Conservation (phyloP, 1,139 yeast species). For the Entelexis sorbosivorans region DNA sequence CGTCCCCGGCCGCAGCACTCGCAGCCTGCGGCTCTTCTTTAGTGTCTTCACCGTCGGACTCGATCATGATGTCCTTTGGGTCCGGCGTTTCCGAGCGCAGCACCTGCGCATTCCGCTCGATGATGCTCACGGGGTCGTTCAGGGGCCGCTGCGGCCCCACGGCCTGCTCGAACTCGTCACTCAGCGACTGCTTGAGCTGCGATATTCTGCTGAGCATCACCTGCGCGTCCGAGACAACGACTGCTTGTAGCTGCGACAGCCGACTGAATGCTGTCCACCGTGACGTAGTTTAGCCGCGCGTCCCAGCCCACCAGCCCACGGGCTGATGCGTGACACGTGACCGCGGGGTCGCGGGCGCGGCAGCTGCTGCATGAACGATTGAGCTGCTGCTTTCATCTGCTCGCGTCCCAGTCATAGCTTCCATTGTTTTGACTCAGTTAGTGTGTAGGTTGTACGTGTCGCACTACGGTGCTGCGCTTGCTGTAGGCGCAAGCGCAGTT, state of each 20-base stretch:
- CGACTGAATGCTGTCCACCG: not conserved
- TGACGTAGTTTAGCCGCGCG: not conserved
- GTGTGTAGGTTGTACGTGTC: no score
- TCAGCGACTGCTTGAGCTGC: constrained; percentile 53
- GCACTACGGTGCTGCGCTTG: no score
- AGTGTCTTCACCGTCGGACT: constrained; percentile 2
- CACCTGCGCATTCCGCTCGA: constrained; percentile 26
- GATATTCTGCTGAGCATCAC: constrained; percentile 34
- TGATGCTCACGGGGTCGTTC: constrained; percentile 23
- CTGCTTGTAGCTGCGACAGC: not conserved
- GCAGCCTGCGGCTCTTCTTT: not conserved
- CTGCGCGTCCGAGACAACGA: not conserved
- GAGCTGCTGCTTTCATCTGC: no score
- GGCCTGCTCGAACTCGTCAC: constrained; percentile 40
- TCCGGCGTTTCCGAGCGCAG: constrained; percentile 28
- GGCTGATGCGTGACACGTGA: no score
- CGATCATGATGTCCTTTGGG: constrained; percentile 20
- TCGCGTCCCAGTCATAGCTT: no score
- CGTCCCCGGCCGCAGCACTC: not conserved
- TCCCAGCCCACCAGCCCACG: not conserved
- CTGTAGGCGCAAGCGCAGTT: no score
- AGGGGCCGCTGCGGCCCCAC: constrained; percentile 20
- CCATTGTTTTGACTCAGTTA: no score
- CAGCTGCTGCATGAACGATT: no score
- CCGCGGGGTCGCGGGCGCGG: no score